These are phyloP conservation scores for Silene uniflora DNA, from an alignment of 148 eudicot species.

Conservation along the genomic window DNA sequence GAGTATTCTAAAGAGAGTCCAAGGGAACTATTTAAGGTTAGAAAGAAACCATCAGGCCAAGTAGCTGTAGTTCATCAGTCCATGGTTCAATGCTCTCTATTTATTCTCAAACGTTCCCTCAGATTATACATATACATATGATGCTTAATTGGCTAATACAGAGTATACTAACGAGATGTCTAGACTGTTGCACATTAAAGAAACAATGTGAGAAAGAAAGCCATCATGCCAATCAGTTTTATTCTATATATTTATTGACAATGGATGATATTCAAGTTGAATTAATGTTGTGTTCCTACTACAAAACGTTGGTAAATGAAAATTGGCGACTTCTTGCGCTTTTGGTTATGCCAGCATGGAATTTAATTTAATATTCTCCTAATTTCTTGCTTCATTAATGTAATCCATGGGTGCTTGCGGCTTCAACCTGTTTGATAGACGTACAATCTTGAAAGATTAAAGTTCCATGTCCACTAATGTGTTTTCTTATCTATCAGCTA, in stretches of 20 bases:
- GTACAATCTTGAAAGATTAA: neutral
- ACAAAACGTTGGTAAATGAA: neutral
- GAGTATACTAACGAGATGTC: neutral
- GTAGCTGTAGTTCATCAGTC: neutral
- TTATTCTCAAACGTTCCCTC: neutral
- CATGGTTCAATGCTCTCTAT: neutral
- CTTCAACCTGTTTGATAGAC: constrained; percentile 1
- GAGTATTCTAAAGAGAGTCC: neutral
- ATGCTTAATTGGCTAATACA: neutral
- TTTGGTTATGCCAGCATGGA: neutral
- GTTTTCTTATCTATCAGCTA: neutral
- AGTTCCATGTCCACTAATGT: constrained; percentile 3
- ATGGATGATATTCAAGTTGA: neutral
- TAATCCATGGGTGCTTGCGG: constrained; percentile 4
- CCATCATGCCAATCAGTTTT: neutral
- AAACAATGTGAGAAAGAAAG: neutral
- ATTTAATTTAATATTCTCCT: neutral
- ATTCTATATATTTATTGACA: neutral
- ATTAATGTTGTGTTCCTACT: neutral
- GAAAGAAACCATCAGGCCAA: neutral
- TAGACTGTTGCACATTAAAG: neutral
- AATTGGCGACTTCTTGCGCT: neutral
- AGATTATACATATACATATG: neutral
- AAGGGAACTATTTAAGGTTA: neutral
- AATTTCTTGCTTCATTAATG: neutral